phyloP scores from a whole-genome alignment of 225 moss, liverwort and hornwort species.

The Thuidium tamariscinum region DNA sequence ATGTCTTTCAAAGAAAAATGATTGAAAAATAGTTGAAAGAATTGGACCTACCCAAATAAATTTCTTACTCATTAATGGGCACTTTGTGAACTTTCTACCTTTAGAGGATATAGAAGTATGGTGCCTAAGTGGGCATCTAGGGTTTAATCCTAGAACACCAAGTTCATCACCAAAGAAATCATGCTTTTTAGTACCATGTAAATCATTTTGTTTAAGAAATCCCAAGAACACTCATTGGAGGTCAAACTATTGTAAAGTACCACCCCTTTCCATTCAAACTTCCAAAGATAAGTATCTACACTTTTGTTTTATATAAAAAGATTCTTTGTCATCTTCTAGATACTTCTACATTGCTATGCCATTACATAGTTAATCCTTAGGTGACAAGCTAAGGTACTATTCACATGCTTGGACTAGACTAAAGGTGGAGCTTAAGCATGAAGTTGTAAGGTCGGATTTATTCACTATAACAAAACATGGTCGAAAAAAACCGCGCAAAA shows the following conservation, averaged over 20 bases:
- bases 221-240: not conserved
- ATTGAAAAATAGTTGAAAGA: not conserved
- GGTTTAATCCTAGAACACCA: accelerated
- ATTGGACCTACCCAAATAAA: accelerated
- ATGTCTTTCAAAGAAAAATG: accelerated
- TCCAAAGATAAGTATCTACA: not conserved
- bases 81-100: not conserved
- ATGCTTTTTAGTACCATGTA: accelerated
- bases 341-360: accelerated
- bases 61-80: accelerated
- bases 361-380: not conserved
- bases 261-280: not conserved
- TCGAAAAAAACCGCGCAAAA: no score
- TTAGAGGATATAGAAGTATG: accelerated
- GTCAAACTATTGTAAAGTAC: not conserved
- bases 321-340: accelerated
- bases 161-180: accelerated
- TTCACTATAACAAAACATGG: no score
- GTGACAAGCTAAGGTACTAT: not conserved
- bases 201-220: not conserved
- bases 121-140: not conserved
- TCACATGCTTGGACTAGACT: accelerated
- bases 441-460: no score
- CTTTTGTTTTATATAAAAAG: accelerated
- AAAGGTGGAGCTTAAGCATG: accelerated